Conservation (phyloP, 192 early-diverging fungal genomes). For the Coemansia sp. region DNA sequence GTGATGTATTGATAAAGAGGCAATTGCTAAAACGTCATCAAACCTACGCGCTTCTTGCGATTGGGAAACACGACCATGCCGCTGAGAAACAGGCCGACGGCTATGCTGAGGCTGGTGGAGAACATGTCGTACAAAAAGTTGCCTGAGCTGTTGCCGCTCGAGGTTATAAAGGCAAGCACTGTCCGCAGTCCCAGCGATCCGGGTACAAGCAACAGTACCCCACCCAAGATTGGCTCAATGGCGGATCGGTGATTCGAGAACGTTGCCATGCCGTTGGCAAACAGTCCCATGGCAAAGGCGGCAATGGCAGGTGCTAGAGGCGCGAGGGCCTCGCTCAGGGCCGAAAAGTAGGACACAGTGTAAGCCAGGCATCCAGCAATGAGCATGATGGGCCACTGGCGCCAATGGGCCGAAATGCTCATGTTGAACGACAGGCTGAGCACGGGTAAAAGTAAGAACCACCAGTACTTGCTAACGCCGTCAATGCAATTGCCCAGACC, state of each 20-base stretch:
- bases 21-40: conserved; percentile 55
- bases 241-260: conserved; percentile 68
- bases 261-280: conserved; percentile 74
- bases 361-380: conserved; percentile 69
- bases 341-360: conserved; percentile 65
- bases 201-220: conserved; percentile 80
- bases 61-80: conserved; percentile 62
- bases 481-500: conserved; percentile 38
- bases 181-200: conserved; percentile 74
- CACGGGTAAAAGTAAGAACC: conserved; percentile 61
- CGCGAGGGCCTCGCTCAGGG: conserved; percentile 53
- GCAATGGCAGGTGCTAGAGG: conserved; percentile 65
- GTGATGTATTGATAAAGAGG: not conserved
- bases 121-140: conserved; percentile 60
- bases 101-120: conserved; percentile 65
- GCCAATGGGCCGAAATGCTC: conserved; percentile 59
- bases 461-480: conserved; percentile 52
- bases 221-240: conserved; percentile 78
- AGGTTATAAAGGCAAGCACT: conserved; percentile 63
- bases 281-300: conserved; percentile 77
- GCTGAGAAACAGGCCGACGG: conserved; percentile 68
- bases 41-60: conserved; percentile 53
- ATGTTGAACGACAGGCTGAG: conserved; percentile 58
- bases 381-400: conserved; percentile 75
- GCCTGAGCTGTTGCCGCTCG: conserved; percentile 54